A percentile compares a stretch with the other conserved stretches of the same genome.
These are phyloP conservation scores for Austroboletus niveus DNA, from an alignment of 1,284 basidiomycete genomes.

Conservation along the genomic window DNA sequence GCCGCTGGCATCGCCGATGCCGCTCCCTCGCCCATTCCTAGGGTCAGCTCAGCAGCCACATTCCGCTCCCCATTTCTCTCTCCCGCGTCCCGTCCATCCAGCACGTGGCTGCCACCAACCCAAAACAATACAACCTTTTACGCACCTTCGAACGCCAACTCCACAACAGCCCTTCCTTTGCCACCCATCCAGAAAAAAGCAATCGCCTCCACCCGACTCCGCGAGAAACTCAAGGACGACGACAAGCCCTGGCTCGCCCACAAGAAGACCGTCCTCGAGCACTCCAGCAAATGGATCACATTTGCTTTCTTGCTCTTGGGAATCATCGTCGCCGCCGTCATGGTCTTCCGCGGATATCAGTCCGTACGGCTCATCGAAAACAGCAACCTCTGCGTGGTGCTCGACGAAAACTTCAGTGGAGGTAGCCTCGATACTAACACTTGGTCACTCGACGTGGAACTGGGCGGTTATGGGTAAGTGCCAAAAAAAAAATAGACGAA, in stretches of 20 bases:
- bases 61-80: constrained; percentile 69
- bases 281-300: constrained; percentile 45
- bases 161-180: constrained; percentile 33
- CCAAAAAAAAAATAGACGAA: background rate
- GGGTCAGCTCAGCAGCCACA: constrained; percentile 48
- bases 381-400: constrained; percentile 58
- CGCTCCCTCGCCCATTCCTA: too few relatives aligned
- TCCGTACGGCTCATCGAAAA: constrained; percentile 37
- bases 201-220: constrained; percentile 47
- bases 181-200: constrained; percentile 43
- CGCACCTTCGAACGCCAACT: constrained; percentile 34
- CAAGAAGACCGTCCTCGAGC: constrained; percentile 32
- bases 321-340: constrained; percentile 37
- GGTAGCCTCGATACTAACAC: constrained; percentile 45
- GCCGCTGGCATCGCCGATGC: constrained; percentile 22
- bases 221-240: constrained; percentile 43
- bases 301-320: constrained; percentile 43
- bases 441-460: constrained; percentile 68
- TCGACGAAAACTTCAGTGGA: constrained; percentile 67
- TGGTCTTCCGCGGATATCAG: constrained; percentile 34
- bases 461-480: constrained; percentile 71
- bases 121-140: constrained; percentile 19
- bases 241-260: constrained; percentile 54
- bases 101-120: constrained; percentile 56
- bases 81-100: constrained; percentile 62